Evolutionary conservation across 2,329 filamentous ascomycete species (phyloP).

Genomic region (Penicillium psychrosexuale): DNA sequence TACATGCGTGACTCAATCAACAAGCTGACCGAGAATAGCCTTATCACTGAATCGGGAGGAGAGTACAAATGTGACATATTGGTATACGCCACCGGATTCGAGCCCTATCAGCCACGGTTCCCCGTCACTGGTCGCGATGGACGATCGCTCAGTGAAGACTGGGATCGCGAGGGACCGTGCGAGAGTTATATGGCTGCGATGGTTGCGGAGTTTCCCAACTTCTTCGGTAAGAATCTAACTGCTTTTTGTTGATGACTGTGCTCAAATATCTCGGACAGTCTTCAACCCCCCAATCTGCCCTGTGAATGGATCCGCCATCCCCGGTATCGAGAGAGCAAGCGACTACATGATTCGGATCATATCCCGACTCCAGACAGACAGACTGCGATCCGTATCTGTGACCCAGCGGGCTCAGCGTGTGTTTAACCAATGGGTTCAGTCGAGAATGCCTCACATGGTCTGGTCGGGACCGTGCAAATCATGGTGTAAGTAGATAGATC

Average conservation of each 20-base stretch:
- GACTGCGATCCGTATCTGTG: slow-evolving; percentile 2
- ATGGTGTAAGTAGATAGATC: slow-evolving; percentile 1
- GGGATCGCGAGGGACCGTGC: slow-evolving; percentile 6
- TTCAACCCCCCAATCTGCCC: slow-evolving; percentile 11
- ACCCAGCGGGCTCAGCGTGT: background rate
- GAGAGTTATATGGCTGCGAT: slow-evolving; percentile 11
- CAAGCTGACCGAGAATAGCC: slow-evolving; percentile 1
- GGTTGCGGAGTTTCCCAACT: slow-evolving; percentile 8
- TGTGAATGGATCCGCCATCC: slow-evolving; percentile 7
- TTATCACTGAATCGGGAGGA: background rate
- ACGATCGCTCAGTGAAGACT: background rate
- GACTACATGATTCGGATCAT: slow-evolving; percentile 7
- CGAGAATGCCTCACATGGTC: slow-evolving; percentile 10
- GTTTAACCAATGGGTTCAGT: slow-evolving; percentile 11
- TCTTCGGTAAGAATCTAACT: background rate
- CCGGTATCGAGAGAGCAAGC: slow-evolving; percentile 1
- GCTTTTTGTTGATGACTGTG: background rate
- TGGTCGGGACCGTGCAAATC: slow-evolving; percentile 10
- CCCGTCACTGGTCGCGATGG: slow-evolving; percentile 1
- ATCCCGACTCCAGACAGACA: slow-evolving; percentile 4
- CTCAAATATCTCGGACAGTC: background rate
- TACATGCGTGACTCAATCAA: slow-evolving; percentile 5
- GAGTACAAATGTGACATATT: slow-evolving; percentile 1
- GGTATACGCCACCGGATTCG: slow-evolving; percentile 7
- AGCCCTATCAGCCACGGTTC: slow-evolving; percentile 10